phyloP scores from a whole-genome alignment of 345 rosid genomes.

The Gossypium thurberi region DNA sequence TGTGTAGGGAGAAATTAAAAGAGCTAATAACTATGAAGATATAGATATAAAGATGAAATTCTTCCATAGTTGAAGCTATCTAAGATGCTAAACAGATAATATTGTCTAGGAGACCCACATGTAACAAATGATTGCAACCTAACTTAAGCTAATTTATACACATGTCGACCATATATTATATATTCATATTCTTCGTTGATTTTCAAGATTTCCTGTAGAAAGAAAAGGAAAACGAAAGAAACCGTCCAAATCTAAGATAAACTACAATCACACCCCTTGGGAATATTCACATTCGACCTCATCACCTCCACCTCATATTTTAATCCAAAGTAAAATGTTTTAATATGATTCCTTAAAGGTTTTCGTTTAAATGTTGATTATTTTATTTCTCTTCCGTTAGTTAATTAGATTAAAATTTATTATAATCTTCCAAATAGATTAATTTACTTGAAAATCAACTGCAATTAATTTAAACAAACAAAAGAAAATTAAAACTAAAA shows the following conservation, averaged over 20 bases:
- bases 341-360: no score
- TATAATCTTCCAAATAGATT: no score
- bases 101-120: conserved; percentile 7
- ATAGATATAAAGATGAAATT: conserved; percentile 6
- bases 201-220: neutral
- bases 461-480: no score
- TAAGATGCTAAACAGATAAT: conserved; percentile 14
- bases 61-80: conserved; percentile 7
- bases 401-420: no score
- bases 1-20: neutral
- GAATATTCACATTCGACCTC: conserved; percentile 26
- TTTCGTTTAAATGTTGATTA: no score
- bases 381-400: no score
- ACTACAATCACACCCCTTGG: neutral
- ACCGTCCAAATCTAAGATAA: conserved; percentile 33
- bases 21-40: neutral
- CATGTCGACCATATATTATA: neutral
- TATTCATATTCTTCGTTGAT: neutral
- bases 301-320: conserved; percentile 5
- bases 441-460: no score
- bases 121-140: neutral
- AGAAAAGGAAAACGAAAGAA: conserved; percentile 12
- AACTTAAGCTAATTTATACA: neutral
- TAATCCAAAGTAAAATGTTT: no score
- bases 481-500: neutral